Base-by-base conservation (phyloP, 1,284 basidiomycete genomes). In the Veloboletus limbatus region DNA sequence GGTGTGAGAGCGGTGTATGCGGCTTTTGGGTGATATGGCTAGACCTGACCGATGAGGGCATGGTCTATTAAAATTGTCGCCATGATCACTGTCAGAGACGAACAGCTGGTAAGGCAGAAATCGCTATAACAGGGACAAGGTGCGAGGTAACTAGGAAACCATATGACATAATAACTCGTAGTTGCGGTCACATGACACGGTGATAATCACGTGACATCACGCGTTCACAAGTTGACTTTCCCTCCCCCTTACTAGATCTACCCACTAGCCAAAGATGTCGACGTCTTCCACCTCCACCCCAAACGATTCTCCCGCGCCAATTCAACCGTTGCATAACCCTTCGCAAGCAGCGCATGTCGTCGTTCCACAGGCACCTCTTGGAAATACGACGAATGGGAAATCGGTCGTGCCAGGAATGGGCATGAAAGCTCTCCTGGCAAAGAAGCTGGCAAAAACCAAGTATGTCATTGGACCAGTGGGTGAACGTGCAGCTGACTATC, bases 261-360 rank as follows among this genome's bases (percentile, higher is more conserved):
- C n/a, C n/a, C n/a, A n/a, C n/a, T n/a, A n/a, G n/a, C n/a, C n/a
- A n/a, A n/a, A n/a, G n/a, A 2, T 20, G 17, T 11, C 32, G 14
- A 16, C 24, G 84, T 86, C 84, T 44, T 55, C 78, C 37, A 71
- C 73, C 14, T 73, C 81, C 26, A 74, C 77, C 16, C 79, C 83
- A 47, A 78, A 72, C 46, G 82, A 83, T 52, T 86, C 86, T 32
- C 83, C 86, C 31, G 70, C 74, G 3, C 75, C 78, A 43, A 79
- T 92, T 49, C 82, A 88, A 57, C 88, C 92, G 8, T 75, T 94
- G 57, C 91, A 93, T 68, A 86, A 92, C 63, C 91, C 91, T 14
- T 75, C 76, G 0, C 84, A 87, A 56, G 83, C 86, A 32, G 91
- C 92, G 2, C 79, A 84, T 54, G 74, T 93, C 49, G 80, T 85